Base-by-base conservation (phyloP, 352 stramenopile genomes). In the Globisporangium uncinulatum region DNA sequence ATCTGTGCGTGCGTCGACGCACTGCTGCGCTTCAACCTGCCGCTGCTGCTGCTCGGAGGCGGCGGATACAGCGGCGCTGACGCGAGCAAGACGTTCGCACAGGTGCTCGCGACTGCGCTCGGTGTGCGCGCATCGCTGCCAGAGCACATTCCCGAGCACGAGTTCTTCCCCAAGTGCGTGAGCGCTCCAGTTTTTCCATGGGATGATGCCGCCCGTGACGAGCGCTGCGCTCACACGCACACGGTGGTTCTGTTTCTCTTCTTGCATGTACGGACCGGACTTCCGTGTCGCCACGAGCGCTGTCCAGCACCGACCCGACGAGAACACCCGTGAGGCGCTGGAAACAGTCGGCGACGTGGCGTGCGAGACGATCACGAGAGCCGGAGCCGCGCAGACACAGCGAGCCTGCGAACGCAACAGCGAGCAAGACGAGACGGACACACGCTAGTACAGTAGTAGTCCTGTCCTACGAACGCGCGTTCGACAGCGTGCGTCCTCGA, bases 11-110 rank as follows among this genome's bases (percentile, higher is more conserved):
- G 66, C 49, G 51, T 76, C 20, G 59, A 64, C 67, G 70, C 60
- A 0, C 32, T 84, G 14, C 34, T 73, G 32, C 56, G 47, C 31
- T 60, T 77, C 17, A 47, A 76, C 6, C 24, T 69, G 10, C 75
- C 77, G 10, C 49, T 90, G 9, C 34, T 94, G 20, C 32, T 90
- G 7, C 61, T 92, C 13, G 83, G 83, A 20, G 79, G 70, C 3
- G 83, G 79, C 15, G 83, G 79, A 1, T 90, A 94, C 59, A 77
- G 76, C 55, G 79, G 74, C n/a, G 65, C 71, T 8, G 74, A 89
- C 48, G 78, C 76, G 4, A 73, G 69, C 49, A 67, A 81, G 31
- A 71, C 67, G 24, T 79, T 82, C 52, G 69, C 77, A 10, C 68
- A 74, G 13, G 62, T 84, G 47, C 69, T 79, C n/a, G 70, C 77